These are phyloP conservation scores for Articulospora tetracladia DNA, from an alignment of 495 filamentous ascomycete genomes.

Conservation along the genomic window DNA sequence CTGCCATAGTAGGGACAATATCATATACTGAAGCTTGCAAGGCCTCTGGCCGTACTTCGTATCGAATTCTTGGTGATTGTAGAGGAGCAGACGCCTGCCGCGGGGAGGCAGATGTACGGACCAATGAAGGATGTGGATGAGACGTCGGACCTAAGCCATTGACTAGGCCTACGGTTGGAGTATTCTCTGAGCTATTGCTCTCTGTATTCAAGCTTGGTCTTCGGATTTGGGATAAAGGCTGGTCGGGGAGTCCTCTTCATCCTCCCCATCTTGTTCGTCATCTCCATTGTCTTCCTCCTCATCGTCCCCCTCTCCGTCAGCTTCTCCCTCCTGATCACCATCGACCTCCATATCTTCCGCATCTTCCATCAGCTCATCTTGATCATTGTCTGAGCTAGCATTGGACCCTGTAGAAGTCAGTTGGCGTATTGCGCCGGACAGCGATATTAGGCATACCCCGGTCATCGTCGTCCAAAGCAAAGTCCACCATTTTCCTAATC, in stretches of 20 bases:
- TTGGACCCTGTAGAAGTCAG: constrained; percentile 50
- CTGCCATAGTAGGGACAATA: constrained; percentile 94
- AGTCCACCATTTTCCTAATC: constrained; percentile 23
- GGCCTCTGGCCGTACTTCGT: constrained; percentile 72
- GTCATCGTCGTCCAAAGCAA: constrained; percentile 50
- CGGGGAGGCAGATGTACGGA: constrained; percentile 45
- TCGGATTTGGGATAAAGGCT: constrained; percentile 46
- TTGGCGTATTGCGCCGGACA: not conserved
- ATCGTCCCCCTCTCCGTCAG: constrained; percentile 61
- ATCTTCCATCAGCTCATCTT: constrained; percentile 65
- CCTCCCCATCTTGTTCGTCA: constrained; percentile 54
- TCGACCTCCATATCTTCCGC: constrained; percentile 47
- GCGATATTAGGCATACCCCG: constrained; percentile 40
- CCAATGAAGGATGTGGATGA: constrained; percentile 25
- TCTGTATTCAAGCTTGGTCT: constrained; percentile 41
- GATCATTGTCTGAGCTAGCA: constrained; percentile 67
- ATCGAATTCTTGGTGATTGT: constrained; percentile 46
- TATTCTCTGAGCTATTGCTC: constrained; percentile 23
- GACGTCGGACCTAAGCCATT: constrained; percentile 25
- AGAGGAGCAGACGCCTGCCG: constrained; percentile 37
- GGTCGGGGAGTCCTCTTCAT: constrained; percentile 56
- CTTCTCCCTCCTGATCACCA: constrained; percentile 37
- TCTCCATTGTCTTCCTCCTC: constrained; percentile 58
- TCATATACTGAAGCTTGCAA: constrained; percentile 85
- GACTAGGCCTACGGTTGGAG: constrained; percentile 9